Evolutionary conservation across 1,284 basidiomycete species (phyloP).

Genomic region (Papiliotrema laurentii): DNA sequence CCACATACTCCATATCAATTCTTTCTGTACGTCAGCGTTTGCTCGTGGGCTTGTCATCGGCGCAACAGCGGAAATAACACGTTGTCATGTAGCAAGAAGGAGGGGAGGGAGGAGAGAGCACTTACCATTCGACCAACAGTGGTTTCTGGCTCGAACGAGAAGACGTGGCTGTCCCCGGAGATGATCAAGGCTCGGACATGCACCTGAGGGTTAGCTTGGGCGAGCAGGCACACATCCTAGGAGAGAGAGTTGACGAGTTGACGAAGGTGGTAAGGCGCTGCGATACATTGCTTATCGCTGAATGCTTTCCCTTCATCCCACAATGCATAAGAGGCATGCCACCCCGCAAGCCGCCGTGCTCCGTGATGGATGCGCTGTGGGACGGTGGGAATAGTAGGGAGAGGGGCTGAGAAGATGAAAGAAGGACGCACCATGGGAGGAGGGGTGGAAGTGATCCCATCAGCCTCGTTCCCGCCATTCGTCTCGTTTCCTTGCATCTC

Average conservation of each 20-base stretch:
- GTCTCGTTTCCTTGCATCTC: background rate
- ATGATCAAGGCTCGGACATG: conserved; percentile 71
- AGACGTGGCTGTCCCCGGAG: conserved; percentile 64
- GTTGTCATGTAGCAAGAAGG: background rate
- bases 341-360: background rate
- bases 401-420: background rate
- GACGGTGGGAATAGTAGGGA: background rate
- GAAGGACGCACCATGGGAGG: background rate
- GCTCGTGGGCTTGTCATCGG: too few species aligned
- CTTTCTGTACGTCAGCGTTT: conserved; percentile 61
- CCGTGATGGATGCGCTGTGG: background rate
- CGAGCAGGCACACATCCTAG: background rate
- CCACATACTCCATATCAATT: conserved; percentile 79
- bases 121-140: conserved; percentile 63
- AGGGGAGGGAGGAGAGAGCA: background rate
- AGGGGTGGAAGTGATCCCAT: background rate
- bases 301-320: too few species aligned
- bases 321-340: background rate
- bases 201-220: conserved; percentile 47
- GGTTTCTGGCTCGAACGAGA: conserved; percentile 72
- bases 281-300: background rate
- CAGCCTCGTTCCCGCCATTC: background rate
- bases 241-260: background rate
- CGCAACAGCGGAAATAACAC: background rate
- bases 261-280: background rate